phyloP scores from a whole-genome alignment of 2,329 filamentous ascomycete genomes.

The Nemania diffusa region DNA sequence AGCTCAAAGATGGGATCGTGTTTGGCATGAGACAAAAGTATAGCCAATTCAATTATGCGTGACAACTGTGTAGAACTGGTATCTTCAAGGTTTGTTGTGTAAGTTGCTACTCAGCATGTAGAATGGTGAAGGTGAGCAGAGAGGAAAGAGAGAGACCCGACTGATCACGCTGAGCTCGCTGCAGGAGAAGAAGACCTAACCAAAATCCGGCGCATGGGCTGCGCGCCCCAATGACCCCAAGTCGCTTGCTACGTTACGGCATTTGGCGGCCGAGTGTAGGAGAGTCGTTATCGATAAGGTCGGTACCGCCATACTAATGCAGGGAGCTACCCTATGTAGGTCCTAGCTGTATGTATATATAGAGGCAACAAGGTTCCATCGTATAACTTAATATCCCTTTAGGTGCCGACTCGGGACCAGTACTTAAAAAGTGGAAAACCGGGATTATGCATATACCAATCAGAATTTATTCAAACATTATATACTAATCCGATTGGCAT shows the following conservation, averaged over 20 bases:
- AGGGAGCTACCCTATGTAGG: neutral
- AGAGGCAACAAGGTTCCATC: too few relatives aligned
- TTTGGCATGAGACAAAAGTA: slow-evolving; percentile 29
- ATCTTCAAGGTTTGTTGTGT: slow-evolving; percentile 36
- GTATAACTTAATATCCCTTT: too few relatives aligned
- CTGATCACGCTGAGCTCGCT: slow-evolving; percentile 42
- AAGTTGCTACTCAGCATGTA: slow-evolving; percentile 31
- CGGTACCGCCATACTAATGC: neutral
- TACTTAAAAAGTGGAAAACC: too few relatives aligned
- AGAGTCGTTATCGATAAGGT: slow-evolving; percentile 45
- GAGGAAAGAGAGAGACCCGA: slow-evolving; percentile 38
- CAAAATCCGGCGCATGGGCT: slow-evolving; percentile 41
- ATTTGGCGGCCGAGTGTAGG: slow-evolving; percentile 43
- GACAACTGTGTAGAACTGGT: slow-evolving; percentile 35
- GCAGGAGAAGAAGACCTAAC: slow-evolving; percentile 41
- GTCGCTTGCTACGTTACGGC: slow-evolving; percentile 42
- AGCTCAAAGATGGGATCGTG: slow-evolving; percentile 19
- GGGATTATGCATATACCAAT: too few relatives aligned
- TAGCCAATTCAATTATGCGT: slow-evolving; percentile 25
- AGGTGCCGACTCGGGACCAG: too few relatives aligned
- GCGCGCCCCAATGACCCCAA: slow-evolving; percentile 38
- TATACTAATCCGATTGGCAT: too few relatives aligned
- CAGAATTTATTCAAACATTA: too few relatives aligned
- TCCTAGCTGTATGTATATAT: too few relatives aligned
- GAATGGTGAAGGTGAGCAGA: slow-evolving; percentile 35